A percentile compares a stretch with the other conserved stretches of the same genome.
phyloP scores from a whole-genome alignment of 2,329 filamentous ascomycete genomes.

The Fusarium veterinarium region DNA sequence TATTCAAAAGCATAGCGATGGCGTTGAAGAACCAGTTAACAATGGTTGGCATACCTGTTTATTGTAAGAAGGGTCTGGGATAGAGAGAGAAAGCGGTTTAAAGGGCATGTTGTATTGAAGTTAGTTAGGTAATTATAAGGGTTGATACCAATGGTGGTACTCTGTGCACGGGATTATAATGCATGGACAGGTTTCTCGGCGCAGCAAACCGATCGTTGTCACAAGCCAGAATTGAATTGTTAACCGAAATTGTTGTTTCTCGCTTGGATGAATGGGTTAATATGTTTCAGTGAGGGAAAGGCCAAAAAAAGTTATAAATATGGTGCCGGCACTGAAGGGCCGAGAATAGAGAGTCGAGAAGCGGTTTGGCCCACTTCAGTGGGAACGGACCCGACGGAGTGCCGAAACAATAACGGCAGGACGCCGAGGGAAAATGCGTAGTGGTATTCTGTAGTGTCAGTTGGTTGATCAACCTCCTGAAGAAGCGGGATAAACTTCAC shows the following conservation, averaged over 20 bases:
- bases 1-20: constrained; percentile 40
- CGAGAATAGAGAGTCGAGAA: constrained; percentile 23
- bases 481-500: constrained; percentile 8
- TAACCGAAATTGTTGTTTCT: constrained; percentile 22
- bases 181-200: neutral
- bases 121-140: neutral
- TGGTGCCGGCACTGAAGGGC: constrained; percentile 13
- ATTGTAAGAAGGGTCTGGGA: neutral
- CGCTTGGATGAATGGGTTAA: neutral
- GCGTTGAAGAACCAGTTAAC: constrained; percentile 29
- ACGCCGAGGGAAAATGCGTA: neutral
- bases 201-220: neutral
- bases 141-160: constrained; percentile 5
- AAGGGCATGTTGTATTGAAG: neutral
- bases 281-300: constrained; percentile 7
- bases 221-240: neutral
- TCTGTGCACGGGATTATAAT: neutral
- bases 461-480: constrained; percentile 19
- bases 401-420: constrained; percentile 4
- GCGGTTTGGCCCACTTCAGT: constrained; percentile 7
- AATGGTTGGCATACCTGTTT: constrained; percentile 14
- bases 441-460: neutral
- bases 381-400: constrained; percentile 7
- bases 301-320: constrained; percentile 19
- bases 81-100: neutral